Percentiles rank a stretch among this genome's conserved stretches.
Evolutionary conservation across 148 eudicot genomes (phyloP).

Genomic region (Vaccinium vitisidaea): DNA sequence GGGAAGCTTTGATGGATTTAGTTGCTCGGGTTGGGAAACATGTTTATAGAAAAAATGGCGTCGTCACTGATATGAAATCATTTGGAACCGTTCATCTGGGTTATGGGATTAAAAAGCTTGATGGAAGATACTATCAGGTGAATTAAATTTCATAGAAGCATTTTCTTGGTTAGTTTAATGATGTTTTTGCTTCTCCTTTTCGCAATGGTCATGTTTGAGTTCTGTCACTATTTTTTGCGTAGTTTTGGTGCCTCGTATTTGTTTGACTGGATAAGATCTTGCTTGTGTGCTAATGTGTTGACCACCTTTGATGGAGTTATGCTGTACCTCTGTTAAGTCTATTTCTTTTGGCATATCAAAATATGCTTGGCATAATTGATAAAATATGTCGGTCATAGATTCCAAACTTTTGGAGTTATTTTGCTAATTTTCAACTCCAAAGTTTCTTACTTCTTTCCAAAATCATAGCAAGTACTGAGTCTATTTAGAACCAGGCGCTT

Average conservation of each 20-base stretch:
- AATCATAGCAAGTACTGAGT: neutral
- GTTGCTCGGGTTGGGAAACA: constrained; percentile 74
- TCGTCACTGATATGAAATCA: constrained; percentile 64
- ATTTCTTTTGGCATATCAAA: neutral
- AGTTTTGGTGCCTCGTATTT: neutral
- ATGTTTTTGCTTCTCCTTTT: neutral
- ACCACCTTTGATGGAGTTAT: neutral
- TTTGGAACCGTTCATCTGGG: constrained; percentile 72
- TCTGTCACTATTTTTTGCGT: neutral
- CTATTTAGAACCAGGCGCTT: neutral
- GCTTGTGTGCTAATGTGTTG: neutral
- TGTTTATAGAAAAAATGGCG: constrained; percentile 73
- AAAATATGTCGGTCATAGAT: neutral
- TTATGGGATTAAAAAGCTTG: constrained; percentile 92
- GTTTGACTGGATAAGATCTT: neutral
- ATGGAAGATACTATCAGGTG: constrained; percentile 87
- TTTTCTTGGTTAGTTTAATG: neutral
- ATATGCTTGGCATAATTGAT: neutral
- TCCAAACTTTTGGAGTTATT: neutral
- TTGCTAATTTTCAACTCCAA: neutral
- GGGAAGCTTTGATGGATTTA: constrained; percentile 52
- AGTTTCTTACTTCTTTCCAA: neutral
- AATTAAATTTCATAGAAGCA: neutral
- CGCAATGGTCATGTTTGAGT: neutral
- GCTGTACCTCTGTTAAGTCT: neutral